Evolutionary conservation across 2,329 filamentous ascomycete species (phyloP).

Genomic region (Parastagonospora nodorum): DNA sequence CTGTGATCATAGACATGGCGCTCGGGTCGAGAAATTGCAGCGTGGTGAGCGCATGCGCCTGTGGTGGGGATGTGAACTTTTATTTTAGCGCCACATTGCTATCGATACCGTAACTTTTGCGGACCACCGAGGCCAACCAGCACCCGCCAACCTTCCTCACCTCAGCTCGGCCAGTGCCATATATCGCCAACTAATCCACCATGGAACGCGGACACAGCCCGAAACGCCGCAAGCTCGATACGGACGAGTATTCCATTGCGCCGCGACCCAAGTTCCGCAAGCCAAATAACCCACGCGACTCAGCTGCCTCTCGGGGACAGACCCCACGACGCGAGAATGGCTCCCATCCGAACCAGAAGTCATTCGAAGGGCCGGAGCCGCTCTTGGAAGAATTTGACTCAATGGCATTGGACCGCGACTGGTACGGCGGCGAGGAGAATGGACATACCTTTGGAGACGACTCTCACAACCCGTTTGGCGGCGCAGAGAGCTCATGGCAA

Average conservation of each 20-base stretch:
- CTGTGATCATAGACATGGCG: slow-evolving; percentile 61
- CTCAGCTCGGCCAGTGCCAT: not conserved
- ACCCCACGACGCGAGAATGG: slow-evolving; percentile 41
- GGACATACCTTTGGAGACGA: slow-evolving; percentile 89
- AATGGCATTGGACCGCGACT: slow-evolving; percentile 82
- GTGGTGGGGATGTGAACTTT: slow-evolving; percentile 16
- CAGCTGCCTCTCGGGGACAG: slow-evolving; percentile 41
- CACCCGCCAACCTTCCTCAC: slow-evolving; percentile 1
- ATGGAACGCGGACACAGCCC: slow-evolving; percentile 57
- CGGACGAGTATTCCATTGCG: slow-evolving; percentile 63
- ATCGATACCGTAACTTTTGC: slow-evolving; percentile 12
- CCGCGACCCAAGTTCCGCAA: slow-evolving; percentile 52
- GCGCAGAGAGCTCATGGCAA: slow-evolving; percentile 72
- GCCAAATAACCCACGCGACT: slow-evolving; percentile 33
- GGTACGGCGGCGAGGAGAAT: slow-evolving; percentile 88
- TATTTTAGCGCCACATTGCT: slow-evolving; percentile 24
- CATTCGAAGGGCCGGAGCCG: slow-evolving; percentile 67
- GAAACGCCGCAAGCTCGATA: slow-evolving; percentile 70
- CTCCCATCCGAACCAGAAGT: slow-evolving; percentile 56
- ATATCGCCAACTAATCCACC: not conserved
- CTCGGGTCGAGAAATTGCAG: slow-evolving; percentile 4
- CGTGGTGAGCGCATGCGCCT: slow-evolving; percentile 9
- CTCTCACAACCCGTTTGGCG: slow-evolving; percentile 87
- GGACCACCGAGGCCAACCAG: slow-evolving; percentile 21
- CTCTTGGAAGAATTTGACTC: slow-evolving; percentile 70